Evolutionary conservation across 1,284 basidiomycete species (phyloP).

Genomic region (Ganoderma sp.): DNA sequence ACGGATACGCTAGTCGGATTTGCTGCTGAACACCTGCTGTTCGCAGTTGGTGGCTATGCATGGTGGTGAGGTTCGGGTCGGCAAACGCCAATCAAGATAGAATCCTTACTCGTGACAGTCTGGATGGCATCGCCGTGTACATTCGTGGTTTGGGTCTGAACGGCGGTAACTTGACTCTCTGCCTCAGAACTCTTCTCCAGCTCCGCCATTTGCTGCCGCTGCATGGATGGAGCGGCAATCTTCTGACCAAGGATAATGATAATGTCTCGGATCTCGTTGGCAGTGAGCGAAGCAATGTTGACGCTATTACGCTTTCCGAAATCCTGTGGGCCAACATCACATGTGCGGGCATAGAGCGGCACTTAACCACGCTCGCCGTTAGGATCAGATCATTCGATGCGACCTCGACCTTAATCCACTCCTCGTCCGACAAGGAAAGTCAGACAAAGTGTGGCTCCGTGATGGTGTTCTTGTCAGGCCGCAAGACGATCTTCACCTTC

Average conservation of each 20-base stretch:
- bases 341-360: background rate
- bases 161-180: conserved; percentile 93
- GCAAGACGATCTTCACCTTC: conserved; percentile 95
- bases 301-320: conserved; percentile 99
- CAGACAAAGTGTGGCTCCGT: conserved; percentile 99
- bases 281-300: conserved; percentile 96
- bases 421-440: conserved; percentile 94
- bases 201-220: conserved; percentile 99
- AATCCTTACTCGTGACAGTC: conserved; percentile 84
- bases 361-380: conserved; percentile 55
- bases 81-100: conserved; percentile 2
- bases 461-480: conserved; percentile 92
- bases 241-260: conserved; percentile 94
- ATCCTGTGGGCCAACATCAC: conserved; percentile 58
- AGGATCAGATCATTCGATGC: conserved; percentile 95
- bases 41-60: conserved; percentile 90
- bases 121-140: conserved; percentile 97
- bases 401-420: conserved; percentile 99
- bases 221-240: conserved; percentile 90
- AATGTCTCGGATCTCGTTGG: conserved; percentile 89
- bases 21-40: conserved; percentile 96
- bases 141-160: conserved; percentile 98
- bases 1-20: conserved; percentile 98
- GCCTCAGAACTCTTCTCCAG: conserved; percentile 96
- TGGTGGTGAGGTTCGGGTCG: conserved; percentile 22